Base-by-base conservation (phyloP, 352 stramenopile genomes). In the Globisporangium alternatum region DNA sequence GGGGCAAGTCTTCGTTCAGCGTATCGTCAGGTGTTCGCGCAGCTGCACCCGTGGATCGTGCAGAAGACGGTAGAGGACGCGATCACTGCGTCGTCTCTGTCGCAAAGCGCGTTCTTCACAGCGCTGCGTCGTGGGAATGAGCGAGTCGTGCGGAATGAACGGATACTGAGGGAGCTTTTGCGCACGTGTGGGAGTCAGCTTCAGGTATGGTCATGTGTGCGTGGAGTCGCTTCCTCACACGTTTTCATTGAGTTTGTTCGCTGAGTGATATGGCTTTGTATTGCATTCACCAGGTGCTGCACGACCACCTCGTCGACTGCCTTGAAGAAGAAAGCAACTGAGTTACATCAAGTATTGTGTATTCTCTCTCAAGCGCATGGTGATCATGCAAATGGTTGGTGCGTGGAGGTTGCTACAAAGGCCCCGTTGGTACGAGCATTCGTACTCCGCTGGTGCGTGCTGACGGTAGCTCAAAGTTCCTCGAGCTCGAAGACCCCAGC, bases 31-130 rank as follows among this genome's bases (percentile, higher is more conserved):
- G 64, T 48, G 13, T 69, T 66, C 47, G 57, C 49, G 30, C 10
- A 62, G 22, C 44, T 22, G 28, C 56, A 66, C 22, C 35, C 64
- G 37, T 69, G 56, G 56, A 44, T 69, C n/a, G 56, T 56, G 33
- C 58, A 65, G 41, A 58, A 59, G 15, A 44, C 57, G 8, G 13
- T 65, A n/a, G 17, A 1, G 10, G 64, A 66, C 30, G 22, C 47
- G 9, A 33, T 69, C 3, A n/a, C 37, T 12, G n/a, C 58, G 4
- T 44, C 35, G 25, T 13, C 39, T 28, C 35, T 41, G 21, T 39
- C 57, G 8, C 35, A 30, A 31, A 48, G 31, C 22, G 57, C 37
- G 30, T 69, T 69, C 57, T 59, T 45, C 17, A 37, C 56, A 28
- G 44, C 57, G 0, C 39, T 65, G 25, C 52, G 57, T 6, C 28